These are phyloP conservation scores for Daldinia vernicosa DNA, from an alignment of 495 filamentous ascomycete species.

Conservation along the genomic window DNA sequence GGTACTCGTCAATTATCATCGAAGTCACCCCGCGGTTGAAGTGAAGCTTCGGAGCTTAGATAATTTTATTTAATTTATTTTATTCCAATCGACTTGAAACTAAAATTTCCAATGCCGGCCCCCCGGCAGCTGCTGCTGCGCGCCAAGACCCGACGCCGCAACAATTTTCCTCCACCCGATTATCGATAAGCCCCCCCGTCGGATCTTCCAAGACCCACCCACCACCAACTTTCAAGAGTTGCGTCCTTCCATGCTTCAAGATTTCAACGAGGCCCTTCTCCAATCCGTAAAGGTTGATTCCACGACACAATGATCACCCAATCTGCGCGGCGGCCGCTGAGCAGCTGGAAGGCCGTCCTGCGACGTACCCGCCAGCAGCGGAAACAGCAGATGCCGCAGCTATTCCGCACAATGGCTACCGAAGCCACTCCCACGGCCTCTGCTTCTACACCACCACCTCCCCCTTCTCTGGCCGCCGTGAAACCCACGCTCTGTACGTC, in stretches of 20 bases:
- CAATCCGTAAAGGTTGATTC: neutral
- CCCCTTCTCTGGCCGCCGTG: constrained; percentile 6
- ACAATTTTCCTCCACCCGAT: constrained; percentile 35
- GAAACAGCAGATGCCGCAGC: constrained; percentile 42
- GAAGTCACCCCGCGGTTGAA: neutral
- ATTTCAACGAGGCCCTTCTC: constrained; percentile 8
- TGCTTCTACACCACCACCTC: constrained; percentile 22
- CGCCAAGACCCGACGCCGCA: constrained; percentile 30
- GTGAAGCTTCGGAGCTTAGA: neutral
- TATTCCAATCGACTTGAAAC: neutral
- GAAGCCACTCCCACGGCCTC: constrained; percentile 38
- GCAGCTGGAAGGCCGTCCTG: constrained; percentile 70
- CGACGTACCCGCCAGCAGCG: constrained; percentile 55
- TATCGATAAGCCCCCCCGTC: constrained; percentile 27
- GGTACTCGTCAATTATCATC: neutral
- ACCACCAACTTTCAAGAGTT: constrained; percentile 14
- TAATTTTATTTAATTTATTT: neutral
- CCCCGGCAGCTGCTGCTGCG: neutral
- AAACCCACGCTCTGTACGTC: constrained; percentile 25
- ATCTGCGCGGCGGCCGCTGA: constrained; percentile 69
- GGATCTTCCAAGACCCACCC: neutral
- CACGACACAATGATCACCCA: constrained; percentile 67
- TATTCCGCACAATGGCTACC: constrained; percentile 50
- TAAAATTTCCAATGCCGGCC: constrained; percentile 34
- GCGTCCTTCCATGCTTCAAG: neutral